Conservation (phyloP, 1,284 basidiomycete genomes). For the Ustilago sp. region DNA sequence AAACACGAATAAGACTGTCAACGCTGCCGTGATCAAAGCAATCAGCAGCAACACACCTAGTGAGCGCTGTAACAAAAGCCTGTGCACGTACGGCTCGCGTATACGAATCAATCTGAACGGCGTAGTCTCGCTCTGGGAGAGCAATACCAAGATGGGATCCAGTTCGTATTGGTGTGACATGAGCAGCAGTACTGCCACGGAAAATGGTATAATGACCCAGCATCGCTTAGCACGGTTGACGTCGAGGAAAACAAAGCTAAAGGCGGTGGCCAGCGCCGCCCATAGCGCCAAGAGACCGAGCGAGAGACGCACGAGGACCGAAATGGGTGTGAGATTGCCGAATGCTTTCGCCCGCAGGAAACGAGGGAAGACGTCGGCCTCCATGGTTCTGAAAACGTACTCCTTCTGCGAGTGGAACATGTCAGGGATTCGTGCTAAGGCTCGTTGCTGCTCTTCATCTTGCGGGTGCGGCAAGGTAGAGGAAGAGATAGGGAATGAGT, state of each 20-base stretch:
- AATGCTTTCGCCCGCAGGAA: constrained; percentile 97
- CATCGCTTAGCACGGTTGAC: constrained; percentile 88
- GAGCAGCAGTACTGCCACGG: constrained; percentile 87
- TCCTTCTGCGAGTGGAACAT: constrained; percentile 98
- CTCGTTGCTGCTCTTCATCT: constrained; percentile 76
- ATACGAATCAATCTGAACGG: constrained; percentile 91
- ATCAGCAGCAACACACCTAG: constrained; percentile 81
- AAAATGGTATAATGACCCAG: constrained; percentile 96
- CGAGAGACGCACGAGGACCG: constrained; percentile 78
- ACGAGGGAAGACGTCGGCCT: constrained; percentile 90
- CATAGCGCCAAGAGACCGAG: constrained; percentile 87
- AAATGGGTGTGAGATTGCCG: constrained; percentile 92
- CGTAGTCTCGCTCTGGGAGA: constrained; percentile 72
- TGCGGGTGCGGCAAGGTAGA: constrained; percentile 78
- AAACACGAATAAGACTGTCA: constrained; percentile 89
- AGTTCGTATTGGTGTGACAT: constrained; percentile 96
- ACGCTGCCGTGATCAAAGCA: constrained; percentile 77
- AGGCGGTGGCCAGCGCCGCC: constrained; percentile 88
- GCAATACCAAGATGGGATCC: constrained; percentile 79
- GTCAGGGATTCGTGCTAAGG: constrained; percentile 91
- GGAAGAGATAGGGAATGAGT: constrained; percentile 71
- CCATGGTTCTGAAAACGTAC: constrained; percentile 93
- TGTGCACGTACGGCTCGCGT: constrained; percentile 90
- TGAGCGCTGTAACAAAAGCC: constrained; percentile 85
- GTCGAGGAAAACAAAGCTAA: constrained; percentile 93